phyloP scores from a whole-genome alignment of 2,329 filamentous ascomycete species.

The Cytospora schulzeri region DNA sequence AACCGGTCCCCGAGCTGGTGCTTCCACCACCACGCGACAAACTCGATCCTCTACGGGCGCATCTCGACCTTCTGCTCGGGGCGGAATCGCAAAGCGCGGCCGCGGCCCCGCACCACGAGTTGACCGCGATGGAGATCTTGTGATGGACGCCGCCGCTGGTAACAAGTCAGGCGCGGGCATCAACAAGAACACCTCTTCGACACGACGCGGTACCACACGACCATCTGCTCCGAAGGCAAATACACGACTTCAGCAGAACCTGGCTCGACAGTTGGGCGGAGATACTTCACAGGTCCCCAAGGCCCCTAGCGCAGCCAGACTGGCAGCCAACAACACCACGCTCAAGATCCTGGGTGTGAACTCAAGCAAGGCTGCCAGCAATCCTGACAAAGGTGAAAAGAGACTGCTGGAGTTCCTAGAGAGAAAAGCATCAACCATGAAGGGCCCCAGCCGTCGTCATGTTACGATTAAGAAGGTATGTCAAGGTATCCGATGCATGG shows the following conservation, averaged over 20 bases:
- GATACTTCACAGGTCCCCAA: conserved; percentile 33
- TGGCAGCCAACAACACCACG: conserved; percentile 37
- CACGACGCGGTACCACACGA: conserved; percentile 22
- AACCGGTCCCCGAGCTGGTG: conserved; percentile 24
- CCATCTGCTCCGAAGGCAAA: conserved; percentile 28
- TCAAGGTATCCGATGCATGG: conserved; percentile 48
- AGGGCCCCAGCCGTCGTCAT: conserved; percentile 51
- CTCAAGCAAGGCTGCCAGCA: conserved; percentile 67
- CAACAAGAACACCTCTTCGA: conserved; percentile 33
- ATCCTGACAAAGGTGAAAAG: conserved; percentile 67
- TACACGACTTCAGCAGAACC: conserved; percentile 31
- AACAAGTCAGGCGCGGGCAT: conserved; percentile 36
- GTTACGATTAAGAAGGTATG: conserved; percentile 79
- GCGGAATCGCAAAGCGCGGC: conserved; percentile 54
- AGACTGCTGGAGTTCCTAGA: conserved; percentile 70
- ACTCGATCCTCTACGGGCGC: conserved; percentile 21
- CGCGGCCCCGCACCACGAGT: conserved; percentile 41
- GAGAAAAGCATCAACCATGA: conserved; percentile 58
- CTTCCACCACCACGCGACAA: conserved; percentile 26
- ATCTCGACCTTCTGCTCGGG: conserved; percentile 36
- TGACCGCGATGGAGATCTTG: conserved; percentile 62
- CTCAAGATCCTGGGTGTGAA: conserved; percentile 64
- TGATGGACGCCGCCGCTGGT: conserved; percentile 48
- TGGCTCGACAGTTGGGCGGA: conserved; percentile 37
- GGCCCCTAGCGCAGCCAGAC: conserved; percentile 31